phyloP scores from a whole-genome alignment of 2,329 filamentous ascomycete genomes.

The Aphanocladium album region DNA sequence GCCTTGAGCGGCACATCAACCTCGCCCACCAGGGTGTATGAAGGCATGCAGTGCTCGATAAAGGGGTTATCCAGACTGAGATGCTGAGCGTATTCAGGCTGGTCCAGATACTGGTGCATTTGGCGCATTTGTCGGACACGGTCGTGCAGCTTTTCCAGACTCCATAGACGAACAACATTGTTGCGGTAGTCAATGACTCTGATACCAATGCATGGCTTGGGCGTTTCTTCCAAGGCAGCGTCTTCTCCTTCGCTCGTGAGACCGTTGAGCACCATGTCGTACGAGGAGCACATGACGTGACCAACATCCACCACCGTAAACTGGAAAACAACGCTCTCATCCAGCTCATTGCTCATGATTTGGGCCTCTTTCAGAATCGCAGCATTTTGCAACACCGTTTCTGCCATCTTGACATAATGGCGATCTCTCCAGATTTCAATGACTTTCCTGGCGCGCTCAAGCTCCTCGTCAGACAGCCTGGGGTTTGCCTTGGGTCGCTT shows the following conservation, averaged over 20 bases:
- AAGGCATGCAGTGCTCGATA: conserved; percentile 81
- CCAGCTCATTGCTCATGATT: conserved; percentile 94
- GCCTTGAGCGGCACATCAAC: conserved; percentile 87
- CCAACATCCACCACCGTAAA: conserved; percentile 88
- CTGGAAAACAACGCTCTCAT: conserved; percentile 89
- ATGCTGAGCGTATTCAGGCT: conserved; percentile 90
- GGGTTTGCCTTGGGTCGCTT: conserved; percentile 57
- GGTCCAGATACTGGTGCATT: conserved; percentile 93
- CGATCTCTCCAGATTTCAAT: conserved; percentile 74
- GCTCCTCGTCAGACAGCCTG: conserved; percentile 66
- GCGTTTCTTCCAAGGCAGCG: conserved; percentile 69
- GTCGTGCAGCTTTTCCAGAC: conserved; percentile 82
- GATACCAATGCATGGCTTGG: conserved; percentile 86
- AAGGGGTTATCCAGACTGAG: conserved; percentile 92
- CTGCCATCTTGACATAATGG: conserved; percentile 90
- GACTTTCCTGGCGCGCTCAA: conserved; percentile 61
- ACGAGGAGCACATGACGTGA: conserved; percentile 85
- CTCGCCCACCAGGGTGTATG: conserved; percentile 89
- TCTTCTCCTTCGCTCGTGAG: conserved; percentile 82
- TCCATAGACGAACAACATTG: conserved; percentile 86
- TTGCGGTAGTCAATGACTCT: conserved; percentile 88
- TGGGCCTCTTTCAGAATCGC: conserved; percentile 90
- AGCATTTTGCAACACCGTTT: conserved; percentile 83
- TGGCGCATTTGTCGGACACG: conserved; percentile 90
- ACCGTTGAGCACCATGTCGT: conserved; percentile 92